These are phyloP conservation scores for Reticulascus tulasneorum DNA, from an alignment of 2,329 filamentous ascomycete species.

Conservation along the genomic window DNA sequence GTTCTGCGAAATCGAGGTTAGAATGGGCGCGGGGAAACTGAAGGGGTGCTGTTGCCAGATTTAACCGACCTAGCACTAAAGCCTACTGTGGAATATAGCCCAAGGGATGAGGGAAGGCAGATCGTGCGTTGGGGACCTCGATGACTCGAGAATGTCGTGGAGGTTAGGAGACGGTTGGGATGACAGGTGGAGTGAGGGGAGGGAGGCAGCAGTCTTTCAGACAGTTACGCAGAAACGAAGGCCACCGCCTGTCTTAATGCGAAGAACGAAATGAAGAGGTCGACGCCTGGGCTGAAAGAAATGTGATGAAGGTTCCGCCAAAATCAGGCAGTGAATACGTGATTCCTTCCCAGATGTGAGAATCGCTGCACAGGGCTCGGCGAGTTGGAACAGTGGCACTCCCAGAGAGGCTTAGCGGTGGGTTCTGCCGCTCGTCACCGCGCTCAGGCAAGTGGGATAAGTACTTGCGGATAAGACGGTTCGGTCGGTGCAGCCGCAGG, in stretches of 20 bases:
- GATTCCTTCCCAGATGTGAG: no score
- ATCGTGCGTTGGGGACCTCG: conserved; percentile 2
- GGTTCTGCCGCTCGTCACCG: conserved; percentile 5
- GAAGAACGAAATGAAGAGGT: no score
- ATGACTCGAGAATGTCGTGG: conserved; percentile 8
- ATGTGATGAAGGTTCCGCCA: no score
- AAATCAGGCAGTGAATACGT: no score
- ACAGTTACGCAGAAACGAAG: no score
- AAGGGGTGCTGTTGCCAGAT: not conserved
- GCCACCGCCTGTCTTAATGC: no score
- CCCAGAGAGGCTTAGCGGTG: not conserved
- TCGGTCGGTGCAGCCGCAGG: no score
- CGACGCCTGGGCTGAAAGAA: no score
- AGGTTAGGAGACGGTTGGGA: conserved; percentile 9
- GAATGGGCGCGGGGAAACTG: not conserved
- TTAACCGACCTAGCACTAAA: no score
- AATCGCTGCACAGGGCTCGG: conserved; percentile 2
- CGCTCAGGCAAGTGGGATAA: not conserved
- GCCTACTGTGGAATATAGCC: not conserved
- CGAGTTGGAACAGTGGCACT: conserved; percentile 1
- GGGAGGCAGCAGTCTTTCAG: conserved; percentile 7
- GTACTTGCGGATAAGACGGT: no score
- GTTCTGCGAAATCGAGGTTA: conserved; percentile 4
- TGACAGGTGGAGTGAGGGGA: conserved; percentile 2
- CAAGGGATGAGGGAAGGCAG: not conserved